phyloP scores from a whole-genome alignment of 1,284 basidiomycete species.

The Cutaneotrichosporon sp. region DNA sequence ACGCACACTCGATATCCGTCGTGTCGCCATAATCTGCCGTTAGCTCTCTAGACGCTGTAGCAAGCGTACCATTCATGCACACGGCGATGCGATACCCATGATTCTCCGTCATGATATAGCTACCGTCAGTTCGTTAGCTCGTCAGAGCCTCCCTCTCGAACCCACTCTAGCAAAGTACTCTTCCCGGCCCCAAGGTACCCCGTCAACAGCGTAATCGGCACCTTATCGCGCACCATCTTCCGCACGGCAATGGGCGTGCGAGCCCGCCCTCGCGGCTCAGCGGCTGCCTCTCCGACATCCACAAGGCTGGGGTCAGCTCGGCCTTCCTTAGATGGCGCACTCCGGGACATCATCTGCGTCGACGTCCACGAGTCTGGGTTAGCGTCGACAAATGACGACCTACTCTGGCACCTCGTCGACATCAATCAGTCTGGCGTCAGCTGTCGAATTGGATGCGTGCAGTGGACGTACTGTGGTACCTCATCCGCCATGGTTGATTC shows the following conservation, averaged over 20 bases:
- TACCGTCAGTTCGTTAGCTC: conserved; percentile 41
- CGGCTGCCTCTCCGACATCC: conserved; percentile 2
- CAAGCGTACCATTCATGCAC: conserved; percentile 77
- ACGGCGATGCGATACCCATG: conserved; percentile 94
- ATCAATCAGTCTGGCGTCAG: conserved; percentile 18
- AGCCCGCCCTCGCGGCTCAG: not conserved
- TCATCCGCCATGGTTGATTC: conserved; percentile 17
- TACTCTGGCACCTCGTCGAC: conserved; percentile 2
- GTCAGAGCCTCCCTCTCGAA: not conserved
- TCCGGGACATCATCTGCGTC: conserved; percentile 5
- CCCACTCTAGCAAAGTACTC: conserved; percentile 69
- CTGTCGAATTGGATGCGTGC: not conserved
- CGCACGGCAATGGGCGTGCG: not conserved
- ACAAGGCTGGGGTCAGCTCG: conserved; percentile 6
- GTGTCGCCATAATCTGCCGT: conserved; percentile 54
- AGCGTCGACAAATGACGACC: not conserved
- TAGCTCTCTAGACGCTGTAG: not conserved
- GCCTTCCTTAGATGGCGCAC: not conserved
- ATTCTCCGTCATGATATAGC: conserved; percentile 81
- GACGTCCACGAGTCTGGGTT: conserved; percentile 12
- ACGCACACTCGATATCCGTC: conserved; percentile 54
- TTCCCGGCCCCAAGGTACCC: conserved; percentile 87
- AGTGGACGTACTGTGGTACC: conserved; percentile 17
- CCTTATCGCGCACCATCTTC: conserved; percentile 51
- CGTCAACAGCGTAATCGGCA: conserved; percentile 84